phyloP scores from a whole-genome alignment of 2,329 filamentous ascomycete genomes.

The Colletotrichum noveboracense region DNA sequence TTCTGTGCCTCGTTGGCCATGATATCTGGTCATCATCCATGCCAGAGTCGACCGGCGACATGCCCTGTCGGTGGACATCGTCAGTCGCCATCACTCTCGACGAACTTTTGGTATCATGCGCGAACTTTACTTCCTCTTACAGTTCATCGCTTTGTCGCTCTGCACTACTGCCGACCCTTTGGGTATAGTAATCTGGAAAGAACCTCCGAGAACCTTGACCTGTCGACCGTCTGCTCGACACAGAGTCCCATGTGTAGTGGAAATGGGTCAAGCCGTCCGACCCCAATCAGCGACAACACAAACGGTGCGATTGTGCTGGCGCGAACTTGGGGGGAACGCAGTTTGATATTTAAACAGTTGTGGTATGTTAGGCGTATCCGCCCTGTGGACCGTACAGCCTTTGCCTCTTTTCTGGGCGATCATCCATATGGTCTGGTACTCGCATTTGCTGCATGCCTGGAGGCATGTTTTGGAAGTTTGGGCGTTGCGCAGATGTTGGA shows the following conservation, averaged over 20 bases:
- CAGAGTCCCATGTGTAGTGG: neutral
- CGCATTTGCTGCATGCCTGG: conserved; percentile 35
- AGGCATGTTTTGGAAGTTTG: conserved; percentile 43
- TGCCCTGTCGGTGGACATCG: conserved; percentile 14
- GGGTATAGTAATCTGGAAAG: neutral
- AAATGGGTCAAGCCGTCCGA: neutral
- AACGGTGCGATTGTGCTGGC: neutral
- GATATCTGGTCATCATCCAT: neutral
- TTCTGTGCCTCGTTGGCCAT: neutral
- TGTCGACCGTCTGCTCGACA: neutral
- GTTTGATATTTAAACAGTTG: neutral
- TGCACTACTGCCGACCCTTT: neutral
- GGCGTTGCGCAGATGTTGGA: conserved; percentile 28
- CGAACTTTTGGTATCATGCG: neutral
- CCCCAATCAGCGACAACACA: neutral
- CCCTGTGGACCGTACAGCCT: conserved; percentile 50
- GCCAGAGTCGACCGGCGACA: neutral
- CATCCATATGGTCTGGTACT: conserved; percentile 41
- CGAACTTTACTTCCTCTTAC: neutral
- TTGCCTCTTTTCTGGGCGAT: conserved; percentile 58
- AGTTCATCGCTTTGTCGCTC: neutral
- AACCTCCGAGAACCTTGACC: neutral
- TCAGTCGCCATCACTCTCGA: conserved; percentile 4
- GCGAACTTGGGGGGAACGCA: neutral
- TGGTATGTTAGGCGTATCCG: conserved; percentile 38